Base-by-base conservation (phyloP, 352 stramenopile species). In the Globisporangium takayamanum region DNA sequence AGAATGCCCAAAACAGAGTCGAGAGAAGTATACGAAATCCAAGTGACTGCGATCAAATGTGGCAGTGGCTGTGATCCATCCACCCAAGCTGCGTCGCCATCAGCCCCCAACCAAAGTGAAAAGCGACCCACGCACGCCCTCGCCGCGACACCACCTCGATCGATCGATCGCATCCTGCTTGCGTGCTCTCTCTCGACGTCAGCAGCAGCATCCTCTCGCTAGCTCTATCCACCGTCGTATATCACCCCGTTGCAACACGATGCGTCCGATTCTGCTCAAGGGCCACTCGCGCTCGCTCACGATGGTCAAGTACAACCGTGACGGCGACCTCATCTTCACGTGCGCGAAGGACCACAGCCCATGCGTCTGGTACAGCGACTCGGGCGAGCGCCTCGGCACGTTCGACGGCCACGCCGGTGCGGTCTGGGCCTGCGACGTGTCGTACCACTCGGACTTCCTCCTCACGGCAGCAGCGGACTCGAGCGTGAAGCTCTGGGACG, bases 251-350 rank as follows among this genome's bases (percentile, higher is more conserved):
- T 20, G 6, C 49, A 11, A 5, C 57, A 72, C 52, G 52, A 96
- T 96, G 94, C 94, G 94, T 75, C 97, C 97, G 55, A 99, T 99
- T 72, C 71, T 99, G 62, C 84, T 99, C 53, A 99, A 99, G 80
- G 97, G 97, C 70, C 97, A 99, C 85, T 97, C 97, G 67, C 93
- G 97, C 70, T 97, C 97, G 58, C 97, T 99, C 67, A 99, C 97
- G 12, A 89, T 92, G 80, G 88, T 99, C 63, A 98, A 99, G 71
- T 99, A 98, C 88, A 99, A 99, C 78, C 89, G 90, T 55, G 97
- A 99, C 68, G 97, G 97, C 42, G 97, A 99, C 73, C 78, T 99
- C 18, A 79, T 99, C 20, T 99, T 99, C 77, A 97, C 96, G 46
- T 95, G 83, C 54, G 92, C 94, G 49, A 99, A 98, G 75, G 95